A percentile compares a stretch with the other conserved stretches of the same genome.
phyloP scores from a whole-genome alignment of 176 grass and related monocot species.

The Bolboschoenus planiculmis region DNA sequence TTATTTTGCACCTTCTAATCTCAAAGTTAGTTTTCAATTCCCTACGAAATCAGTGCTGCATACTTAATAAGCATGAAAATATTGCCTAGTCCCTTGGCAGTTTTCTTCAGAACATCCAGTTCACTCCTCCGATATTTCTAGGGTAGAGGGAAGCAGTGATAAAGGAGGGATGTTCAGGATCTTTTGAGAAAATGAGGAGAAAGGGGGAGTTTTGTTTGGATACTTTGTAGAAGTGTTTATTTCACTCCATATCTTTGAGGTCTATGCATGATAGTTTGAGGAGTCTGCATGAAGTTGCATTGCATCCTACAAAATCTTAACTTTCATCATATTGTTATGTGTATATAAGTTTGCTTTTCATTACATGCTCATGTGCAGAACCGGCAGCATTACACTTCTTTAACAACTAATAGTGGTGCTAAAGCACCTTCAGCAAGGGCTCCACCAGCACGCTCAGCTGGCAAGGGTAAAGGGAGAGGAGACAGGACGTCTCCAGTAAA shows the following conservation, averaged over 20 bases:
- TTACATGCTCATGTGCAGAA: slow-evolving; percentile 48
- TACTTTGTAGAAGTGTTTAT: background rate
- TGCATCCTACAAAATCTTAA: background rate
- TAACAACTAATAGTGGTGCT: slow-evolving; percentile 33
- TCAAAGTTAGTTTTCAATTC: background rate
- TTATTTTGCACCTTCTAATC: background rate
- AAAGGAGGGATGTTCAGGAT: background rate
- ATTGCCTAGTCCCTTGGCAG: too few species aligned
- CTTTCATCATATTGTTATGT: background rate
- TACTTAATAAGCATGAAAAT: background rate
- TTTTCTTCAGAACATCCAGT: background rate
- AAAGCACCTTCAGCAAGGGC: slow-evolving; percentile 37
- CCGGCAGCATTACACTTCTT: slow-evolving; percentile 50
- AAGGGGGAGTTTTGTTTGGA: background rate
- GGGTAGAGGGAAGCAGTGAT: background rate
- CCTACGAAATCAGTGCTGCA: background rate
- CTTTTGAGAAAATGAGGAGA: background rate
- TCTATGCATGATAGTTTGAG: background rate
- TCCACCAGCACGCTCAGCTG: slow-evolving; percentile 40
- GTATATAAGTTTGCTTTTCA: background rate
- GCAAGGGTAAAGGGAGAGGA: slow-evolving; percentile 62
- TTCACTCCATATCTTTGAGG: background rate
- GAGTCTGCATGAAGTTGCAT: background rate
- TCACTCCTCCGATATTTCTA: background rate
- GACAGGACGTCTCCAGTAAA: slow-evolving; percentile 53